phyloP scores from a whole-genome alignment of 345 rosid genomes.

The Lepidium didymum region DNA sequence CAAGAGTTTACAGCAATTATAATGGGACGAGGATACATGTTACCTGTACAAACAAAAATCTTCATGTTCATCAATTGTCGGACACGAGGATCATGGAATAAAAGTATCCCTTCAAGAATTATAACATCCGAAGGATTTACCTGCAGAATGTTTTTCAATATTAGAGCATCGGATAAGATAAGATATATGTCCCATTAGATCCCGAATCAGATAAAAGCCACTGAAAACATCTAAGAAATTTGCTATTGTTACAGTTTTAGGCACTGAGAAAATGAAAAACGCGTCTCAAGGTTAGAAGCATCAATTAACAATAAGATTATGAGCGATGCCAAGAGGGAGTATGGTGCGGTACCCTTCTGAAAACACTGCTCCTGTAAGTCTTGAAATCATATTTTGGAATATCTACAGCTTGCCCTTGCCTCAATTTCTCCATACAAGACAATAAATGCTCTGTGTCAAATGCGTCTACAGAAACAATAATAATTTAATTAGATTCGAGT shows the following conservation, averaged over 20 bases:
- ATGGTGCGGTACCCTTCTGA: slow-evolving; percentile 62
- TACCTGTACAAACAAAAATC: slow-evolving; percentile 97
- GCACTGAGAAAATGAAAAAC: background rate
- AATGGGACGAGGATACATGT: background rate
- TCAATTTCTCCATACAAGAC: slow-evolving; percentile 78
- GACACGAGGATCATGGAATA: slow-evolving; percentile 84
- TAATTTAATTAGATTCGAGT: background rate
- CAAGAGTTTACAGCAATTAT: slow-evolving; percentile 5
- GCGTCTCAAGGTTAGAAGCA: background rate
- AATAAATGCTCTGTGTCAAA: slow-evolving; percentile 77
- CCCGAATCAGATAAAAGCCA: background rate
- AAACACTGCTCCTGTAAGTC: slow-evolving; percentile 63
- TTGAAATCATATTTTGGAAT: slow-evolving; percentile 89
- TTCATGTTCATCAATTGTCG: slow-evolving; percentile 95
- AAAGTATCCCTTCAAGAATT: slow-evolving; percentile 88
- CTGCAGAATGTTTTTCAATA: slow-evolving; percentile 34
- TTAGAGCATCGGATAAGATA: background rate
- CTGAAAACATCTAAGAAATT: background rate
- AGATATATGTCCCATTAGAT: background rate
- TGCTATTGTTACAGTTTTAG: background rate
- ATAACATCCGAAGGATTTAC: slow-evolving; percentile 95
- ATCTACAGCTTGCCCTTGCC: slow-evolving; percentile 87
- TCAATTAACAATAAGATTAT: background rate
- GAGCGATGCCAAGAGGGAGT: background rate
- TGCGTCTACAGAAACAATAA: slow-evolving; percentile 59